Percentiles rank a stretch among this genome's conserved stretches.
These are phyloP conservation scores for Myochromella boudieri DNA, from an alignment of 768 basidiomycete species.

Conservation along the genomic window DNA sequence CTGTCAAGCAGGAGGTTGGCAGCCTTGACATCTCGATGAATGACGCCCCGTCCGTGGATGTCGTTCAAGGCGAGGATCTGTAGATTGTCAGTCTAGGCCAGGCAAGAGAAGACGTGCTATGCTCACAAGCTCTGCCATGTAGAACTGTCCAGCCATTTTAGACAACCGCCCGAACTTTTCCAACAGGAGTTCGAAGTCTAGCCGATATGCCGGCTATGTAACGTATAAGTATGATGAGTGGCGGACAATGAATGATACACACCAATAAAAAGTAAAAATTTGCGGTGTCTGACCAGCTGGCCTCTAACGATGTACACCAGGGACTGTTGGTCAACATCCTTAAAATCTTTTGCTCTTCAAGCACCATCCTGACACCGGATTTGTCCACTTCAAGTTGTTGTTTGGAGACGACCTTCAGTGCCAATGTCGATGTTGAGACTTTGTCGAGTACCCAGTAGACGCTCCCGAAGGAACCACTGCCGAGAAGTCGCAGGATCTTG, in stretches of 20 bases:
- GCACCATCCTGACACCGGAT: conserved; percentile 12
- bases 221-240: not conserved
- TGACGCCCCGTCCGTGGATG: conserved; percentile 31
- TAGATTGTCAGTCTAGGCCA: not conserved
- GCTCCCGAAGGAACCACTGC: conserved; percentile 26
- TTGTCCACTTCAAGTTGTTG: conserved; percentile 18
- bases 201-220: conserved; percentile 25
- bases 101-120: not conserved
- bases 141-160: conserved; percentile 27
- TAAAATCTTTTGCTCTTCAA: conserved; percentile 21
- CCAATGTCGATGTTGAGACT: conserved; percentile 20
- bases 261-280: conserved; percentile 27
- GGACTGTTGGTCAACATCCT: conserved; percentile 20
- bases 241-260: not conserved
- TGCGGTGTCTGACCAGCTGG: conserved; percentile 21
- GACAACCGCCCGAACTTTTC: conserved; percentile 23
- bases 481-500: conserved; percentile 23
- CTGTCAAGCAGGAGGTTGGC: conserved; percentile 30
- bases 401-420: conserved; percentile 28
- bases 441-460: conserved; percentile 27
- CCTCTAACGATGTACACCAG: conserved; percentile 23
- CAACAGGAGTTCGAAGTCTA: conserved; percentile 30
- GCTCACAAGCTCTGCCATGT: conserved; percentile 35
- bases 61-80: conserved; percentile 30
- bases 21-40: conserved; percentile 34